Base-by-base conservation (phyloP, 2,329 filamentous ascomycete genomes). In the Pezicula carpinea region DNA sequence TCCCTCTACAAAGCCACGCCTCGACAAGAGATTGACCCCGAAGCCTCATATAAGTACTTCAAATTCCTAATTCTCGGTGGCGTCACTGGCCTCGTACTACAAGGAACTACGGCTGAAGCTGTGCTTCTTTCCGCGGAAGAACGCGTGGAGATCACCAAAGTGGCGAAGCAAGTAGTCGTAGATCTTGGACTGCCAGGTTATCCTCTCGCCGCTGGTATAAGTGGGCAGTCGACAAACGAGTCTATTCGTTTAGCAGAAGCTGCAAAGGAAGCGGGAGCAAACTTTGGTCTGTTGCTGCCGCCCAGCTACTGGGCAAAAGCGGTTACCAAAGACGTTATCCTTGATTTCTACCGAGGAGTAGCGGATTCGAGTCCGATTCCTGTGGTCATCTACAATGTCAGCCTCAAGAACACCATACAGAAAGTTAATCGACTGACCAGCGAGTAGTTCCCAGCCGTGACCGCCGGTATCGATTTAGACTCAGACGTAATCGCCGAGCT, bases 1-100 rank as follows among this genome's bases (percentile, higher is more conserved):
- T 92, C 87, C 60, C 91, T 93, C 67, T 93, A 93, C 72, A 74
- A 90, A 68, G 74, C 83, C 7, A 77, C 83, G 54, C 90, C 87
- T 34, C 87, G 34, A 32, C 44, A 93, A 68, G 86, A 92, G 43
- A 75, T 93, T 59, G 88, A 95, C 62, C 79, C 89, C 53, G 75
- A 84, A 32, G 78, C 79, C 48, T 87, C 91, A 69, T 85, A 86
- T 68, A 85, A 79, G 63, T 88, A 93, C 63, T 85, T 87, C 18
- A 80, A 85, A 55, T 82, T 87, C 43, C 79, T 93, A 41, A 83
- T 82, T 34, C 74, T 80, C 32, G 65, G 66, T 2, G 73, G 71
- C 5, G 65, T 73, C 56, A 67, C 71, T 35, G 69, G 72, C 1
- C 67, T 75, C 0, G 71, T 75, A 1, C 67, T 72, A 19, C 64